These are phyloP conservation scores for Tulasnella sp. DNA, from an alignment of 768 basidiomycete genomes.

Conservation along the genomic window DNA sequence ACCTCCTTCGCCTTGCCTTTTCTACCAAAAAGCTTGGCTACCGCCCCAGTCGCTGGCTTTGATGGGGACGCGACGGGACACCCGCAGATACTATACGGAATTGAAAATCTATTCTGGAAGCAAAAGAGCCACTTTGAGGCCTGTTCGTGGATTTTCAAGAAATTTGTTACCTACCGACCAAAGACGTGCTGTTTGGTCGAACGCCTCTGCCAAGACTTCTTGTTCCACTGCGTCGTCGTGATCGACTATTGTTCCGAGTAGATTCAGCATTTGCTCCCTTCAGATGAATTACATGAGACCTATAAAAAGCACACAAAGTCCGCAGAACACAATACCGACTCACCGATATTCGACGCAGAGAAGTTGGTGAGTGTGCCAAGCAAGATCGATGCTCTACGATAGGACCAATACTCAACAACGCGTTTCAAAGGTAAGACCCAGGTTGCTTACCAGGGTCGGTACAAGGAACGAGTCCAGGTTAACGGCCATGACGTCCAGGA, in stretches of 20 bases:
- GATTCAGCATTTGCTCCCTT: not conserved
- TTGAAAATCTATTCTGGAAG: slow-evolving; percentile 44
- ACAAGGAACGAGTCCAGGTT: slow-evolving; percentile 24
- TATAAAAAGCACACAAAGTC: too few species aligned
- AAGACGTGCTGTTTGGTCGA: slow-evolving; percentile 49
- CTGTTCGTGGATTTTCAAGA: not conserved
- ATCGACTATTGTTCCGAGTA: slow-evolving; percentile 34
- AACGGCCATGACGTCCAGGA: slow-evolving; percentile 27
- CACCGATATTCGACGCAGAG: slow-evolving; percentile 15
- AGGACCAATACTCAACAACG: not conserved
- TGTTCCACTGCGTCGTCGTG: slow-evolving; percentile 50
- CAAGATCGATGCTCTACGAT: slow-evolving; percentile 26
- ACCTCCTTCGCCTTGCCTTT: slow-evolving; percentile 4
- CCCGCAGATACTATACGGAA: slow-evolving; percentile 57
- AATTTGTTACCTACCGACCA: slow-evolving; percentile 41
- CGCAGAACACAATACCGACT: not conserved
- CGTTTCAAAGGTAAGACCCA: not conserved
- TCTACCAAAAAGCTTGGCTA: slow-evolving; percentile 1
- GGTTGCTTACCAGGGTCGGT: slow-evolving; percentile 23
- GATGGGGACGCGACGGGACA: slow-evolving; percentile 41
- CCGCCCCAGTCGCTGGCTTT: not conserved
- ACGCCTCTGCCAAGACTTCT: slow-evolving; percentile 41
- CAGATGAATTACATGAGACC: too few species aligned
- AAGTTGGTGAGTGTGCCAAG: slow-evolving; percentile 30
- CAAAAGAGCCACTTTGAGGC: not conserved